Conservation (phyloP, 495 filamentous ascomycete genomes). For the Penicillium bialowiezense region DNA sequence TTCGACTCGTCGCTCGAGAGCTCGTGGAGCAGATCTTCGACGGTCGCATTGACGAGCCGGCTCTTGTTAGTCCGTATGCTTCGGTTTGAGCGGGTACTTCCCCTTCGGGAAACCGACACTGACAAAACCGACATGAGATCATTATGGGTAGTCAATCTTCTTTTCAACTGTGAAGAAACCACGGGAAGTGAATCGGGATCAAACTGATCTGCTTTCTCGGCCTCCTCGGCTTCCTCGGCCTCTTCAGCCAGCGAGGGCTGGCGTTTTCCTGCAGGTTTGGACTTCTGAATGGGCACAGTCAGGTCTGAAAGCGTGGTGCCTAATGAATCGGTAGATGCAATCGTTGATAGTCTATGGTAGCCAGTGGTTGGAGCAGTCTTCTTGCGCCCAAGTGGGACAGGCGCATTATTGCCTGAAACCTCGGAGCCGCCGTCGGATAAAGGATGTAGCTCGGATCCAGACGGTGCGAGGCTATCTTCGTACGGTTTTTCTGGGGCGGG, state of each 20-base stretch:
- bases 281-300: conserved; percentile 11
- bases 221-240: conserved; percentile 20
- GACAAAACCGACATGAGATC: conserved; percentile 93
- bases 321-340: conserved; percentile 62
- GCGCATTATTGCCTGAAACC: conserved; percentile 37
- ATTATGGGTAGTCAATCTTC: conserved; percentile 83
- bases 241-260: conserved; percentile 5
- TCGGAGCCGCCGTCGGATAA: conserved; percentile 37
- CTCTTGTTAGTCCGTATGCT: conserved; percentile 72
- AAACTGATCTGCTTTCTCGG: conserved; percentile 43
- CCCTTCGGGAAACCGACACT: conserved; percentile 60
- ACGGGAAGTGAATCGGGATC: conserved; percentile 39
- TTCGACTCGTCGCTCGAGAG: conserved; percentile 80
- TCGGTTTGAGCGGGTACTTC: conserved; percentile 64
- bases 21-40: conserved; percentile 75
- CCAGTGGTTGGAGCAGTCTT: conserved; percentile 62
- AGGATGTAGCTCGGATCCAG: conserved; percentile 27
- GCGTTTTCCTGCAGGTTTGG: not conserved
- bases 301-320: conserved; percentile 42
- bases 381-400: conserved; percentile 39
- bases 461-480: conserved; percentile 22
- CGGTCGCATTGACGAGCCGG: conserved; percentile 61
- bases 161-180: conserved; percentile 55
- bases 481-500: conserved; percentile 14
- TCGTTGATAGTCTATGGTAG: conserved; percentile 69